Percentiles rank a stretch among this genome's conserved stretches.
These are phyloP conservation scores for Xeromyces bisporus DNA, from an alignment of 495 filamentous ascomycete genomes.

Conservation along the genomic window DNA sequence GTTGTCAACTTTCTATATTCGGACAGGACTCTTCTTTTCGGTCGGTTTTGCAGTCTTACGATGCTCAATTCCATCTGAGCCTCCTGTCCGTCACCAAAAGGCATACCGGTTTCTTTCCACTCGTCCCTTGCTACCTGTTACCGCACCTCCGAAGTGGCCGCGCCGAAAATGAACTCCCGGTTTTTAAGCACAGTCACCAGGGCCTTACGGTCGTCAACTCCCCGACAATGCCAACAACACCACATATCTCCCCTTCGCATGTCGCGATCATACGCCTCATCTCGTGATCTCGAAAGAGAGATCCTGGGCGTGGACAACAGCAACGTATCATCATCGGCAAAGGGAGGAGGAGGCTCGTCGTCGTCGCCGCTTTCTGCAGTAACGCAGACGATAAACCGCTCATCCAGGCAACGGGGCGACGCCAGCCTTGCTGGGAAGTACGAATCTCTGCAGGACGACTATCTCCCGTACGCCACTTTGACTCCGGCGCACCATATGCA, in stretches of 20 bases:
- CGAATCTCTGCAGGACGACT: no score
- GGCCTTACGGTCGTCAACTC: slow-evolving; percentile 15
- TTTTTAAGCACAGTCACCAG: slow-evolving; percentile 19
- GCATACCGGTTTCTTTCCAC: no score
- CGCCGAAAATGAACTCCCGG: slow-evolving; percentile 20
- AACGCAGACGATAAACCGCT: slow-evolving; percentile 19
- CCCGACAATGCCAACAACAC: slow-evolving; percentile 14
- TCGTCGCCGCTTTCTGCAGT: slow-evolving; percentile 18
- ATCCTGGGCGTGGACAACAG: slow-evolving; percentile 15
- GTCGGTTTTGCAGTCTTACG: not conserved
- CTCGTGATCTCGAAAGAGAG: slow-evolving; percentile 15
- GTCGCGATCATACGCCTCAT: no score
- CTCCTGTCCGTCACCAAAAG: slow-evolving; percentile 1
- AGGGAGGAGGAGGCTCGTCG: slow-evolving; percentile 3
- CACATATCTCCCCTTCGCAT: slow-evolving; percentile 17
- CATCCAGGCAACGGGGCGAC: no score
- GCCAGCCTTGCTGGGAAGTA: no score
- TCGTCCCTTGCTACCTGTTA: no score
- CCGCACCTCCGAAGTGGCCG: not conserved
- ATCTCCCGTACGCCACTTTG: slow-evolving; percentile 22
- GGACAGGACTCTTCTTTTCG: slow-evolving; percentile 10
- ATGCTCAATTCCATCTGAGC: not conserved
- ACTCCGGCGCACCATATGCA: slow-evolving; percentile 62
- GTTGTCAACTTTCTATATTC: no score
- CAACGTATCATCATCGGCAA: no score